Base-by-base conservation (phyloP, 371 early-diverging fungal species). In the Dipsacomyces acuminosporus region DNA sequence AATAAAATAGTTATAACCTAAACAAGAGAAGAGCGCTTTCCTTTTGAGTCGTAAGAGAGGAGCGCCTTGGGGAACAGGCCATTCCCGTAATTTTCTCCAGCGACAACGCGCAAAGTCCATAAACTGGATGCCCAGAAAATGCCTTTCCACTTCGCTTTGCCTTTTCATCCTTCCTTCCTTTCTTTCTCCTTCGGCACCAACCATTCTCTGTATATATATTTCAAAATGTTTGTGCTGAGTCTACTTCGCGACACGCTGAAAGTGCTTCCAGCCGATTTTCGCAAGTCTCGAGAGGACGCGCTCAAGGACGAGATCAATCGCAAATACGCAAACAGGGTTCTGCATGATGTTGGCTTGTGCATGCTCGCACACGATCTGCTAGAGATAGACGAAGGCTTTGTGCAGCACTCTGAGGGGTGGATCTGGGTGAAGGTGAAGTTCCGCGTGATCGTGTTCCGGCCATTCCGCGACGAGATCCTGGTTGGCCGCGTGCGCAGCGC, bases 261-360 rank as follows among this genome's bases (percentile, higher is more conserved):
- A 58, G 83, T 93, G 30, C 79, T 79, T 40, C 94, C 96, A 2
- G 71, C 79, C 14, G 84, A 89, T 41, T 90, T 92, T 55, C 72
- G 77, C 45, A 87, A 90, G 61, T 63, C 79, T 6, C 81, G 86
- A 41, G 72, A 79, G 18, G 76, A 80, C 19, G 93, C 96, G 5
- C 78, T 96, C 22, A 80, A 82, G n/a, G 89, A 93, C 56, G 91
- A 89, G 51, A 73, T 96, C 48, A 93, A 96, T 71, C 69, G 77
- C 34, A 96, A 93, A 71, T 96, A 89, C 67, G 82, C 94, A 55
- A 95, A 94, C 79, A 89, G 88, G 73, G 93, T 91, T 20, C 76
- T 94, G 34, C 93, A 92, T 64, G 87, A 93, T 59, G 80, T 93
- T 8, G 96, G 96, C 14, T 82, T 95, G 6, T 93, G 94, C 63